Base-by-base conservation (phyloP, 2,329 filamentous ascomycete genomes). In the Fusarium dlaminii region DNA sequence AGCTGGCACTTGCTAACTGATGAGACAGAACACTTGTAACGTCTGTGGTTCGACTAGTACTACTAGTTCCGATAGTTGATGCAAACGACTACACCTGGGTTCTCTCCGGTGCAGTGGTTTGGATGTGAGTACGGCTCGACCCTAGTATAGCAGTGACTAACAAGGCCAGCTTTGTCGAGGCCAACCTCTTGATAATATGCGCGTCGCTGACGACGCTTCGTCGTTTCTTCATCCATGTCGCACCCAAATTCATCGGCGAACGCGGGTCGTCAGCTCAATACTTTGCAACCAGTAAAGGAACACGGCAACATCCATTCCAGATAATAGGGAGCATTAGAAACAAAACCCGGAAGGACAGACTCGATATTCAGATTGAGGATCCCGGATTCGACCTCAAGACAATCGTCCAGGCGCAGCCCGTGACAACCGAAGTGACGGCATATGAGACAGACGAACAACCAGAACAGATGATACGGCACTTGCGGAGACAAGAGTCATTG, bases 151-250 rank as follows among this genome's bases (percentile, higher is more conserved):
- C 17, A 14, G 8, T n/a, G 13, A 43, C 71, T 78, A 24, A 78
- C 52, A 8, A 8, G 3, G 17, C 17, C 56, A 83, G 81, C 32
- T 79, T 82, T 52, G 72, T 83, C 30, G 81, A 83, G 63, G 75
- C 80, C 11, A 83, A 83, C 42, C 77, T 83, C 3, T 67, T 83
- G 40, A 72, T 83, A 32, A 80, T 83, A 17, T 83, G 81, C 67
- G 81, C 81, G 22, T 81, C 80, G 17, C 62, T 83, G 8, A 81
- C 82, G n/a, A 83, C 81, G 15, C 70, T 83, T 22, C 79, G 80
- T 14, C 79, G 78, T 5, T 83, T 83, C 63, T 77, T 83, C 29
- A 71, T 76, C 10, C 81, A 83, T 55, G 72, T 79, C 13, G 77
- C 77, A 22, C 79, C 79, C 17, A 63, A 63, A 13, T 49, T 78